Evolutionary conservation across 1,284 basidiomycete species (phyloP).

Genomic region (Cryptococcus sp.): DNA sequence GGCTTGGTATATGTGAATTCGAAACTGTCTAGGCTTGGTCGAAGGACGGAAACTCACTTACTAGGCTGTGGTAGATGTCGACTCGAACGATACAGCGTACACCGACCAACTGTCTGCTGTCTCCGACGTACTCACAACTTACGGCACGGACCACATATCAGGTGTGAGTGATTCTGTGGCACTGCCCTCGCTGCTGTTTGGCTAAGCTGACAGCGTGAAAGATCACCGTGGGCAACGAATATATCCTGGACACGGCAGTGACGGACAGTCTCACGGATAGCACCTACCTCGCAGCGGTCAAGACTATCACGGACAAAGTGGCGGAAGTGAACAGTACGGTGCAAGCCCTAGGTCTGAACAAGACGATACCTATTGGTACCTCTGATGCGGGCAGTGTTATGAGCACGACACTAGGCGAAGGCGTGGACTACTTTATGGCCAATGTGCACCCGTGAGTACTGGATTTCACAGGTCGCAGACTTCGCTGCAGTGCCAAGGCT

Average conservation of each 20-base stretch:
- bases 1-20: constrained; percentile 69
- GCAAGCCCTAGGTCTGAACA: constrained; percentile 57
- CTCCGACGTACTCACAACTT: constrained; percentile 65
- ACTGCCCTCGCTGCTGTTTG: neutral
- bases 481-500: neutral
- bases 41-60: constrained; percentile 6
- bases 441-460: constrained; percentile 72
- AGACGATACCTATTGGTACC: constrained; percentile 73
- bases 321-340: constrained; percentile 61
- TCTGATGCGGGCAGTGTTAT: constrained; percentile 88
- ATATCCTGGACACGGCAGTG: constrained; percentile 63
- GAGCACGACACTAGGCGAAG: constrained; percentile 67
- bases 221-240: constrained; percentile 63
- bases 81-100: constrained; percentile 69
- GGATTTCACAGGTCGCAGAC: neutral
- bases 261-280: constrained; percentile 31
- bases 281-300: constrained; percentile 46
- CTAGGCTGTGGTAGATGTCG: constrained; percentile 51
- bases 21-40: too few relatives aligned
- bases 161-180: constrained; percentile 64
- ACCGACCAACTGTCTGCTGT: constrained; percentile 69
- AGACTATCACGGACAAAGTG: constrained; percentile 66
- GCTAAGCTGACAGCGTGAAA: constrained; percentile 10
- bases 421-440: constrained; percentile 69
- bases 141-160: constrained; percentile 73